Percentiles rank a stretch among this genome's conserved stretches.
Evolutionary conservation across 2,329 filamentous ascomycete species (phyloP).

Genomic region (Fusarium succisae): DNA sequence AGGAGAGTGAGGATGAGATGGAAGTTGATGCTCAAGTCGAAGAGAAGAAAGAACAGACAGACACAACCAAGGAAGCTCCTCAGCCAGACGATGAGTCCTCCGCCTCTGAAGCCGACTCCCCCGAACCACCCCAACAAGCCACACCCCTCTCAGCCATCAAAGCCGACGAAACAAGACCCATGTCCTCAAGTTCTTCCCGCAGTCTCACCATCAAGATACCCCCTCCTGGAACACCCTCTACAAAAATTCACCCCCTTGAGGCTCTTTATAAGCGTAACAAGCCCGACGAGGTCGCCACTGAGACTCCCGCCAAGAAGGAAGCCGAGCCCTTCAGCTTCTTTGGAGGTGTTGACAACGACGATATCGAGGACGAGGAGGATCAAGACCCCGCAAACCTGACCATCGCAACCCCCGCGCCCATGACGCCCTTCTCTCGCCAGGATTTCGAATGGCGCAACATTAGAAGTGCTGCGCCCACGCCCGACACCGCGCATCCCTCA

Average conservation of each 20-base stretch:
- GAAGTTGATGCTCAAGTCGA: conserved; percentile 14
- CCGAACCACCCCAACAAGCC: conserved; percentile 19
- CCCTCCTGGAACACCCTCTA: conserved; percentile 55
- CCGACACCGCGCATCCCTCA: conserved; percentile 85
- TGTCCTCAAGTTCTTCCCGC: conserved; percentile 60
- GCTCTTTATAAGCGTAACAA: conserved; percentile 85
- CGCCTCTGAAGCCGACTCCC: conserved; percentile 6
- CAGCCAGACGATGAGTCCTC: conserved; percentile 29
- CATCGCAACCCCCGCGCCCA: conserved; percentile 60
- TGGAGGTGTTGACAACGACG: conserved; percentile 56
- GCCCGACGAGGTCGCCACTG: conserved; percentile 50
- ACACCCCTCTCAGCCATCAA: conserved; percentile 42
- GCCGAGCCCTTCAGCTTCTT: conserved; percentile 83
- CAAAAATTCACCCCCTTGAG: conserved; percentile 83
- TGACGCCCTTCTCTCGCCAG: conserved; percentile 84
- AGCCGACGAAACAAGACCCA: conserved; percentile 52
- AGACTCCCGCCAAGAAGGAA: conserved; percentile 51
- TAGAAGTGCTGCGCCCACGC: conserved; percentile 93
- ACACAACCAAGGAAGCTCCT: not conserved
- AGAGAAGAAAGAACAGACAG: conserved; percentile 1
- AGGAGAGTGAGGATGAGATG: conserved; percentile 40
- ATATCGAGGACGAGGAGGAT: conserved; percentile 60
- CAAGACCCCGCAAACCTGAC: conserved; percentile 55
- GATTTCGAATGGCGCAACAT: conserved; percentile 79
- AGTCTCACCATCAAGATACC: conserved; percentile 66